These are phyloP conservation scores for Diutina mesorugosa DNA, from an alignment of 1,139 yeast genomes.

Conservation along the genomic window DNA sequence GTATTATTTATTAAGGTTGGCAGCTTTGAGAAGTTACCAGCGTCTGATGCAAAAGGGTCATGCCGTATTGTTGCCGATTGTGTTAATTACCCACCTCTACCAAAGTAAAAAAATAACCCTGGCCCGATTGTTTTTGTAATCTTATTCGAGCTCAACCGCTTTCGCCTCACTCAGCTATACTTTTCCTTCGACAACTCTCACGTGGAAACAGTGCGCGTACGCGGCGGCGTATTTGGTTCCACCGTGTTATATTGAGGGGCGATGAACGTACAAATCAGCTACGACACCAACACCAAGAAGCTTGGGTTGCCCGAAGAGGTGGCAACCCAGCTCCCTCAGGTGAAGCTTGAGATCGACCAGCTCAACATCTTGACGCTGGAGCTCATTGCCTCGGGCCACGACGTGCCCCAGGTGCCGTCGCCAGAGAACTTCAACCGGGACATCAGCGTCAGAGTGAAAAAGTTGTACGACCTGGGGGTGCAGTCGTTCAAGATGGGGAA, in stretches of 20 bases:
- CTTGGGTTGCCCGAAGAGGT: conserved; percentile 14
- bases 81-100: too few species aligned
- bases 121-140: too few species aligned
- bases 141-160: background rate
- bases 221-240: background rate
- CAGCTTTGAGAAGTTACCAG: too few species aligned
- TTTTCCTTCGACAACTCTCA: background rate
- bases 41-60: too few species aligned
- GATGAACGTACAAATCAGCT: conserved; percentile 8
- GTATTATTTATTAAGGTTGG: too few species aligned
- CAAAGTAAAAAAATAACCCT: too few species aligned
- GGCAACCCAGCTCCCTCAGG: conserved; percentile 13
- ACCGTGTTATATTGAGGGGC: background rate
- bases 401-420: conserved; percentile 58
- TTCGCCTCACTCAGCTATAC: background rate
- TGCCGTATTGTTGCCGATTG: too few species aligned
- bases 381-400: conserved; percentile 44
- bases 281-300: conserved; percentile 15
- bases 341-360: conserved; percentile 41
- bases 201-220: background rate
- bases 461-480: conserved; percentile 64
- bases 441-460: conserved; percentile 53
- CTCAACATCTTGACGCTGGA: conserved; percentile 52
- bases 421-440: conserved; percentile 41
- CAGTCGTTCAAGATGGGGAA: conserved; percentile 49